phyloP scores from a whole-genome alignment of 352 stramenopile species.

The Globisporangium parvum region DNA sequence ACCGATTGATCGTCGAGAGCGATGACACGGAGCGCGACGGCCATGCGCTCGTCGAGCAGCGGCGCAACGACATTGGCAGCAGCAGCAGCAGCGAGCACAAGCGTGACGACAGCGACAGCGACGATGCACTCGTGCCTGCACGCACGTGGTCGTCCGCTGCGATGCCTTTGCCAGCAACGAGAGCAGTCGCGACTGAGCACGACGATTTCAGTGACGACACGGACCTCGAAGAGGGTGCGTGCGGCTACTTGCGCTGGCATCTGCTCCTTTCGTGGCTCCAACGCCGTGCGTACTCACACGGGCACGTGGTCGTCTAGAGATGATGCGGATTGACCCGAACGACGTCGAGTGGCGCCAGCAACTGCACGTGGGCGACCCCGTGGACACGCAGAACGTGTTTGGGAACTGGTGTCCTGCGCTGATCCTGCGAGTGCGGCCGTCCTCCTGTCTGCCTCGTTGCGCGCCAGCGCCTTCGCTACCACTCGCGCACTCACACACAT shows the following conservation, averaged over 20 bases:
- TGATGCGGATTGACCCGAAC: conserved; percentile 71
- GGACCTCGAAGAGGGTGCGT: conserved; percentile 69
- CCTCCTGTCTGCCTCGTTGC: background rate
- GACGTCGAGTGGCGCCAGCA: conserved; percentile 70
- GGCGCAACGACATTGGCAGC: background rate
- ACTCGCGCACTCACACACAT: background rate
- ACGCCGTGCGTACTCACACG: background rate
- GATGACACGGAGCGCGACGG: conserved; percentile 9
- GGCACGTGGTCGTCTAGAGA: conserved; percentile 34
- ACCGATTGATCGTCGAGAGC: conserved; percentile 32
- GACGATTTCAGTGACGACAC: conserved; percentile 45
- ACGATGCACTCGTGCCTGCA: background rate
- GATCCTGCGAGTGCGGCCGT: conserved; percentile 29
- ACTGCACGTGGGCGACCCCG: conserved; percentile 48
- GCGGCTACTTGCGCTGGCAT: background rate
- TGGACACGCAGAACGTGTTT: conserved; percentile 80
- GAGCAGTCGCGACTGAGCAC: background rate
- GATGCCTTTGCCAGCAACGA: background rate
- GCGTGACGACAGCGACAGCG: conserved; percentile 15
- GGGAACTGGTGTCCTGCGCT: conserved; percentile 78
- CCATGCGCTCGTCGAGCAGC: conserved; percentile 3
- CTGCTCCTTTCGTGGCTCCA: background rate
- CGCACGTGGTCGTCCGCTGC: background rate
- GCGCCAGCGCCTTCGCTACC: background rate
- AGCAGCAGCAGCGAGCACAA: conserved; percentile 4